Base-by-base conservation (phyloP, 805 yeast genomes). In the Candida fluviatilis region DNA sequence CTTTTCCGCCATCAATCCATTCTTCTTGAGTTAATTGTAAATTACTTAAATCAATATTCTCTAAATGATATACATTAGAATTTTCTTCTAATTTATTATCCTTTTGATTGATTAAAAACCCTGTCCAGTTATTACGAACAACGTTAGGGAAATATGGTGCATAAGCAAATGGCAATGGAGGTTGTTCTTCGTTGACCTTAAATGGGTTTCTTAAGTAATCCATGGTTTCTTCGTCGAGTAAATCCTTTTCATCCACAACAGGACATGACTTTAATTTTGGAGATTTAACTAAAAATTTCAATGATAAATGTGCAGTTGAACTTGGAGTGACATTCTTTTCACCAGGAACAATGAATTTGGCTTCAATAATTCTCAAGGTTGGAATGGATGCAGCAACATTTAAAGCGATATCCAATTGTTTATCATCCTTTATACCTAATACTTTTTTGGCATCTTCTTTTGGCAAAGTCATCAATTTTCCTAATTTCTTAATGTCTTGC, bases 311-410 rank as follows among this genome's bases (percentile, higher is more conserved):
- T 6, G 87, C 80, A 35, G 75, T 74, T 2, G 97, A 78, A 35
- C 47, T 39, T 18, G 75, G 71, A 18, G 96, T 83, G 0, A 89
- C 78, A 21, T 66, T 66, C 12, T 62, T 56, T 66, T 90, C 97
- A 24, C 98, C 98, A 3, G 96, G 91, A 31, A 91, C 96, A 45
- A 75, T 73, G 63, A 88, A 88, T 41, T 76, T 78, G 31, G 95
- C 82, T 36, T 75, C 76, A 19, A 89, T 47, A 12, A 89, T 65
- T 51, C 82, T 78, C 35, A 90, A 60, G 33, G 69, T 61, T 31
- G 97, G 96, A 24, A 89, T 76, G 23, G 72, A 66, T 2, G 74
- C 55, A 1, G 90, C 95, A 41, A 79, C 72, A 3, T 62, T 58
- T 35, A 80, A 54, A 1, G 84, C 71, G 19, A 65, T 65, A 17